Conservation (phyloP, 768 basidiomycete genomes). For the Naganishia randhawae region DNA sequence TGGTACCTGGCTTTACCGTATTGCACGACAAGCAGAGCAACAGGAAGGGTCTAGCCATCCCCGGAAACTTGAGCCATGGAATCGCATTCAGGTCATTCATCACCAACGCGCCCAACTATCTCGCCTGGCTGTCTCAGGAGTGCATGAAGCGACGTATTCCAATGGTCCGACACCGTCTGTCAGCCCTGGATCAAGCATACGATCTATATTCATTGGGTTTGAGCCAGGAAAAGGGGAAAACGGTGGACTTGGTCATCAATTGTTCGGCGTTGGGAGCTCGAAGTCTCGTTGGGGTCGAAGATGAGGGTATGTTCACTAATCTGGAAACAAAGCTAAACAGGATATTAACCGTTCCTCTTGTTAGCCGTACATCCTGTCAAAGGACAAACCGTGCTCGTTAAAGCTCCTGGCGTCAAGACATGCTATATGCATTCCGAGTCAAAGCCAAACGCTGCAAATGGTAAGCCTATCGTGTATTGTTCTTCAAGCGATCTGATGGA, state of each 20-base stretch:
- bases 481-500: not conserved
- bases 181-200: conserved; percentile 56
- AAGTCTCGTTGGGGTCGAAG: conserved; percentile 75
- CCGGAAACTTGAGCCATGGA: conserved; percentile 44
- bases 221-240: conserved; percentile 38
- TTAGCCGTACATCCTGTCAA: conserved; percentile 64
- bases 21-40: conserved; percentile 15
- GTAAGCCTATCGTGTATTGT: not conserved
- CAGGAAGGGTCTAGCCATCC: conserved; percentile 5
- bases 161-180: conserved; percentile 54
- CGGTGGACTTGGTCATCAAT: conserved; percentile 56
- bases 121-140: conserved; percentile 56
- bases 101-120: conserved; percentile 57
- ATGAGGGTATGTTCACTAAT: conserved; percentile 52
- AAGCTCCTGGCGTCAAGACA: conserved; percentile 62
- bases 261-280: conserved; percentile 63
- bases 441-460: conserved; percentile 4
- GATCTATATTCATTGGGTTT: conserved; percentile 40
- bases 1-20: conserved; percentile 37
- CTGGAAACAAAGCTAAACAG: not conserved
- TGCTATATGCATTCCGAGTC: conserved; percentile 37
- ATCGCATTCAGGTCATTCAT: conserved; percentile 56
- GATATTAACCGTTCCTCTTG: not conserved
- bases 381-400: conserved; percentile 75
- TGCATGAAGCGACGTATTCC: conserved; percentile 53